Percentiles rank a stretch among this genome's conserved stretches.
These are phyloP conservation scores for Serendipita sp. DNA, from an alignment of 768 basidiomycete species.

Conservation along the genomic window DNA sequence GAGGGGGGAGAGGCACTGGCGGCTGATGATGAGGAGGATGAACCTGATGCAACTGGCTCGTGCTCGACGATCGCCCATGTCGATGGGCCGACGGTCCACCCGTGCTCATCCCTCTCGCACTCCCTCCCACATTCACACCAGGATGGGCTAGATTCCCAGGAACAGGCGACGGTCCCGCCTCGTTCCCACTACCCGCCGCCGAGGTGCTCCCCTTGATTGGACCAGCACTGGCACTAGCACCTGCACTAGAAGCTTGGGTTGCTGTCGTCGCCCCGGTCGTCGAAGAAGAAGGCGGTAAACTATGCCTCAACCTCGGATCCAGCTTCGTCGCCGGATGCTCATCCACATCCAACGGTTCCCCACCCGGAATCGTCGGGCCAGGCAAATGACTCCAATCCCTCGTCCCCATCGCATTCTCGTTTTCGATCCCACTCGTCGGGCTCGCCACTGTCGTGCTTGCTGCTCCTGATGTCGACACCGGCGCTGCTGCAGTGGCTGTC, in stretches of 20 bases:
- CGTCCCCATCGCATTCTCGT: too few relatives aligned
- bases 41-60: neutral
- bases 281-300: neutral
- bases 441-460: too few relatives aligned
- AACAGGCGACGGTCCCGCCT: neutral
- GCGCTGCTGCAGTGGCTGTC: neutral
- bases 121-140: neutral
- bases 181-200: neutral
- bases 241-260: too few relatives aligned
- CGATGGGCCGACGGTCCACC: neutral
- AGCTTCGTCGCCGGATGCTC: conserved; percentile 3
- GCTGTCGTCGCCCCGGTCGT: neutral
- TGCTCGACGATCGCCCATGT: neutral
- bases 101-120: too few relatives aligned
- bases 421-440: too few relatives aligned
- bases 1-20: neutral
- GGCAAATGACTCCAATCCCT: neutral
- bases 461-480: neutral
- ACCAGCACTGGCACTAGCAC: too few relatives aligned
- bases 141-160: neutral
- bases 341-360: neutral
- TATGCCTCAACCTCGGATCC: conserved; percentile 1
- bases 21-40: neutral
- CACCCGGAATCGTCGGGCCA: neutral
- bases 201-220: too few relatives aligned